These are phyloP conservation scores for Talaromyces sp. DNA, from an alignment of 2,329 filamentous ascomycete species.

Conservation along the genomic window DNA sequence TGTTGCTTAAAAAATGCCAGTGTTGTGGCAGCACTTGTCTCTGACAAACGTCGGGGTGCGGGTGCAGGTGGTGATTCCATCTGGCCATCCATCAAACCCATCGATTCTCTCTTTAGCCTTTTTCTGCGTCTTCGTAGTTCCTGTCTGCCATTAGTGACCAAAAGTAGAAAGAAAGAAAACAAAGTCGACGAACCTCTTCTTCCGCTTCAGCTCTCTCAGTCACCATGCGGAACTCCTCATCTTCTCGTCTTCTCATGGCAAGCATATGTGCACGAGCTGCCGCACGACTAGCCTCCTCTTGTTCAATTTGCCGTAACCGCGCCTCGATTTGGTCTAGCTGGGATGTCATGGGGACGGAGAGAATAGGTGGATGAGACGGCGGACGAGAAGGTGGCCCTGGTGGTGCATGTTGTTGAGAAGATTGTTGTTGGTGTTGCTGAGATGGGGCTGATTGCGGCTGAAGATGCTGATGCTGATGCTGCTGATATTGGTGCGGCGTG, in stretches of 20 bases:
- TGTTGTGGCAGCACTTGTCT: conserved; percentile 41
- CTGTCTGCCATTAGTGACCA: conserved; percentile 20
- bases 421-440: conserved; percentile 8
- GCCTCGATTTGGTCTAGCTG: conserved; percentile 39
- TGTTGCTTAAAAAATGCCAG: conserved; percentile 42
- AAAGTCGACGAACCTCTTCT: conserved; percentile 36
- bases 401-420: conserved; percentile 1
- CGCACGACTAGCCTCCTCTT: conserved; percentile 39
- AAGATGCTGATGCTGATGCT: conserved; percentile 9
- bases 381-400: conserved; percentile 31
- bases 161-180: not conserved
- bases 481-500: conserved; percentile 10
- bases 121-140: conserved; percentile 40
- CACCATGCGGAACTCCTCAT: conserved; percentile 40
- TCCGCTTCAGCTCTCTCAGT: conserved; percentile 39
- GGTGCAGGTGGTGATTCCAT: conserved; percentile 38
- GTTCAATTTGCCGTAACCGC: conserved; percentile 38
- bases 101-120: conserved; percentile 39
- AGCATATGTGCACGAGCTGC: conserved; percentile 36
- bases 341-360: conserved; percentile 23
- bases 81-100: conserved; percentile 36
- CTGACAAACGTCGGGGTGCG: conserved; percentile 38
- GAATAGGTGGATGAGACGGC: conserved; percentile 31
- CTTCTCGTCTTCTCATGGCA: conserved; percentile 38
- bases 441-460: conserved; percentile 4